Conservation (phyloP, 768 basidiomycete species). For the Cyclocybe aegerita region DNA sequence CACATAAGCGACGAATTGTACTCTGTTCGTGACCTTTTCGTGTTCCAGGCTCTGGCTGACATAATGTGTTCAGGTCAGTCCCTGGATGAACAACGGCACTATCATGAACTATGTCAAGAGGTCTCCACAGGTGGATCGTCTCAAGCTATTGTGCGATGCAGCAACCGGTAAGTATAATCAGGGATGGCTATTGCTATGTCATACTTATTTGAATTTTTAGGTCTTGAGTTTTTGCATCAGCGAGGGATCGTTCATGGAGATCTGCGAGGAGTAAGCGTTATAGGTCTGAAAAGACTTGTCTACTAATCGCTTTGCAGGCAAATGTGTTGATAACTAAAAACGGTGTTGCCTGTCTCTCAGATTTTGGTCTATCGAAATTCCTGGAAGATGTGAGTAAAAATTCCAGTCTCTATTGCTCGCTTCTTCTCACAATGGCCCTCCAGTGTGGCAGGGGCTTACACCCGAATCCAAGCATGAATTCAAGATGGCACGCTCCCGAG, state of each 20-base stretch:
- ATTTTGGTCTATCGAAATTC: slow-evolving; percentile 44
- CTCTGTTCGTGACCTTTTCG: slow-evolving; percentile 22
- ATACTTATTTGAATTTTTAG: slow-evolving; percentile 16
- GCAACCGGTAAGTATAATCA: slow-evolving; percentile 30
- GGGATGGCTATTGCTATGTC: neutral
- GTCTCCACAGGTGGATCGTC: slow-evolving; percentile 30
- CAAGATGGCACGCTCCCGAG: slow-evolving; percentile 44
- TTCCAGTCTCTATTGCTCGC: neutral
- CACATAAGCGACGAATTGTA: slow-evolving; percentile 31
- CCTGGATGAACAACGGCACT: slow-evolving; percentile 45
- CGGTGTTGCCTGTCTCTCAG: slow-evolving; percentile 39
- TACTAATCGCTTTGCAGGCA: slow-evolving; percentile 25
- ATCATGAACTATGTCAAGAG: slow-evolving; percentile 32
- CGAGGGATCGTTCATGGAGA: slow-evolving; percentile 41
- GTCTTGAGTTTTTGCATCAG: slow-evolving; percentile 39
- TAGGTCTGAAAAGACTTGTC: neutral
- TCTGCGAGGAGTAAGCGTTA: slow-evolving; percentile 34
- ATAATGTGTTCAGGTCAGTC: slow-evolving; percentile 35
- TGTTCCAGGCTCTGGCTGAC: neutral
- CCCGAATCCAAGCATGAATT: slow-evolving; percentile 24
- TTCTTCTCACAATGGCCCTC: neutral
- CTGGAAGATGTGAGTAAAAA: slow-evolving; percentile 32
- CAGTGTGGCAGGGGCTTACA: slow-evolving; percentile 29
- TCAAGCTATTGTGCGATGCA: slow-evolving; percentile 36
- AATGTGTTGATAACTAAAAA: slow-evolving; percentile 42